Evolutionary conservation across 371 early-diverging fungal genomes (phyloP), one percentile per base, ranked within the genome.

Genomic region (Syncephalastrum racemosum): DNA sequence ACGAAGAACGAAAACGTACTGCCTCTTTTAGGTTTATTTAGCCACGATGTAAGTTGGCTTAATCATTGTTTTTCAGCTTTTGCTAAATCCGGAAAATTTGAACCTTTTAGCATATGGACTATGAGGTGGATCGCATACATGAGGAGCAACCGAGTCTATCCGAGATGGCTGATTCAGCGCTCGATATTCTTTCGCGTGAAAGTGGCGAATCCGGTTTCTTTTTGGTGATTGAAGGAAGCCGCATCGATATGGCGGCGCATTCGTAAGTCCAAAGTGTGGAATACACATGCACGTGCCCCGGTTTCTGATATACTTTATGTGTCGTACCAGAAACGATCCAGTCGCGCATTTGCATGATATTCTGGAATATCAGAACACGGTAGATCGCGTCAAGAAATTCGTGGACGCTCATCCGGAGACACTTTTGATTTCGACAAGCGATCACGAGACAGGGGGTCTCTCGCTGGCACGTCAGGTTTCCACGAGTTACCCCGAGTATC

Each of bases 381-480:
- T 98, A 10, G 65, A 61, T 4, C 67, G 73, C 5, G 94, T 93
- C 27, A 87, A 83, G 48, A 57, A 75, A 0, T 98, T 85, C 69
- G 91, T 95, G 3, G 75, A 86, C 36, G 44, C 66, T 0, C 75
- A 94, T 56, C 90, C 91, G 2, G 84, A 86, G 46, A 94, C 96
- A 0, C 76, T 96, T 10, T 67, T 95, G 83, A 91, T 96, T 31
- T 93, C 94, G 20, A 81, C 82, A 4, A 88, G 87, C 51, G 97
- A 98, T 75, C 98, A 97, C 66, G 98, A 98, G 71, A 97, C 97
- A 0, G 98, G 98, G 4, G 97, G 96, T 0, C 73, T 95, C 24
- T 85, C 93, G 0, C 71, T 93, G 8, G 94, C 85, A 10, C 69
- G 81, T 31, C 92, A 93, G 70, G 67, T 84, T 0, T 73, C 77